Evolutionary conservation across 1,139 yeast species (phyloP), one percentile per base, ranked within the genome.

Genomic region (Suhomyces maxii): DNA sequence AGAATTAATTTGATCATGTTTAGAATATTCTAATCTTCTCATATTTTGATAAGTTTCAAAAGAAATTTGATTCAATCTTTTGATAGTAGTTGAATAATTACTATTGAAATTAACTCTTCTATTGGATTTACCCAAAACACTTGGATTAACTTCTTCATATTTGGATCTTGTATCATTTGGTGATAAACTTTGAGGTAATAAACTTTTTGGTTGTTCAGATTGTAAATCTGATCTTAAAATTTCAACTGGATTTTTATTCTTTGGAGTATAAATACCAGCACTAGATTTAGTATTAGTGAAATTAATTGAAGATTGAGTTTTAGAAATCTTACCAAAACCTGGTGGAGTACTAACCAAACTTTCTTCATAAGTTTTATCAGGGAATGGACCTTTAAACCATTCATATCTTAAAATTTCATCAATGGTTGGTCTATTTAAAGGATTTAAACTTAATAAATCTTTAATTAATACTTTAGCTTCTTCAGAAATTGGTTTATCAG

Each of bases 91-190:
- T 26, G 72, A 61, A 53, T 70, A 75, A 45, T 65, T 69, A 33
- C 73, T 63, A 57, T 69, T 73, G 58, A 76, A 74, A 53, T 72
- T 73, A 44, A 73, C 70, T 53, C 68, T 70, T 54, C 74, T 68
- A 33, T 66, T 58, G 34, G 73, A 67, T 57, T 61, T 65, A 35
- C 69, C 78, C 58, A 68, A 65, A 51, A 61, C 63, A 40, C 65
- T 64, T 43, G 71, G 77, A 48, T 73, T 76, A 47, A 84, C 83
- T 60, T 89, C 95, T 65, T 85, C 86, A 67, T 91, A 91, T 68
- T 91, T 91, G 66, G 78, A 84, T 64, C 84, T 86, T 42, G 97
- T 89, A 57, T 90, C 91, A 54, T 93, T 93, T 12, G 98, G 98
- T 28, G 97, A 90, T 60, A 91, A 77, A 1, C 96, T 87, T 56